Base-by-base conservation (phyloP, 2,329 filamentous ascomycete genomes). In the Elsinoe ampelina region DNA sequence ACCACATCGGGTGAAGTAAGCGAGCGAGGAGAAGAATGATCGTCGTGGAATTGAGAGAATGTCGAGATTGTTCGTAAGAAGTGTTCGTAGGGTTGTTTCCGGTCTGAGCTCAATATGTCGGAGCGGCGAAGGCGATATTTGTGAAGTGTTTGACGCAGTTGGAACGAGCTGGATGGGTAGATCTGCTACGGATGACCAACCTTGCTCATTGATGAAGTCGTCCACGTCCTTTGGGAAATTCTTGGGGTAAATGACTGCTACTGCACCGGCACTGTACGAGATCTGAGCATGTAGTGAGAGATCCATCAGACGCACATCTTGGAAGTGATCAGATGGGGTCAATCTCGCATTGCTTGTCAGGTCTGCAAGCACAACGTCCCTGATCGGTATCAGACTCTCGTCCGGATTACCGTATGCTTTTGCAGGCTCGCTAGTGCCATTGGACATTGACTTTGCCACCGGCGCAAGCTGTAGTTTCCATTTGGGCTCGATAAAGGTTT, bases 11-110 rank as follows among this genome's bases (percentile, higher is more conserved):
- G 89, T 87, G 65, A 90, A 90, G 67, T 89, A 83, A 0, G 86
- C 81, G 57, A 96, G 81, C 17, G 83, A 78, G 11, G 85, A 79
- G 66, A 98, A 89, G 73, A 98, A 96, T 1, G 82, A 86, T 38
- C 93, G 85, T 2, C 87, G 85, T 0, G 93, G 93, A 47, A 97
- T 92, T 2, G 89, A 85, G 58, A 86, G 90, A 62, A 98, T 86
- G 70, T 98, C 93, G 15, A 97, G 77, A 63, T 91, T 87, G 67
- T 95, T 84, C 2, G 83, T 84, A 4, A 98, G 76, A 0, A 98
- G 79, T 41, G 81, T 77, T 26, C 92, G 82, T 1, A 97, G 71
- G 0, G 90, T 95, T 55, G 78, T 64, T 36, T 61, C 58, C 5
- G 67, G 68, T 5, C 71, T 67, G 0, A 59, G 73, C 64, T 65